Base-by-base conservation (phyloP, 176 grass and related monocot species). In the Rhynchospora pubera region DNA sequence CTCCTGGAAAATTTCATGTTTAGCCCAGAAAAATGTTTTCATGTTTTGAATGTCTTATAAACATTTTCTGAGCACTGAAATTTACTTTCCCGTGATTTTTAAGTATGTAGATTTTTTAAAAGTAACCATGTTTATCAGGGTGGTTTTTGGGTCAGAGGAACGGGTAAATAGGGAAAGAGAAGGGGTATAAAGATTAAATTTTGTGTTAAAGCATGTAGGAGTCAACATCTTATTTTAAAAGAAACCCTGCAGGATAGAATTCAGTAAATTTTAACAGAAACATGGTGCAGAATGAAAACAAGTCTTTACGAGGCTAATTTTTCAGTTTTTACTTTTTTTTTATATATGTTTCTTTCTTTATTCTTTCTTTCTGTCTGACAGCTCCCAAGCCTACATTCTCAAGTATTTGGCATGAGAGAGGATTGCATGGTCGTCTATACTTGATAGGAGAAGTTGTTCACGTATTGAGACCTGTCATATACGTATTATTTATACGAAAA, bases 381-480 rank as follows among this genome's bases (percentile, higher is more conserved):
- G 72, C 65, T 71, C 63, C 51, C 57, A 97, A 97, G 74, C 88
- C 87, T 57, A 99, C 87, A 82, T 52, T 99, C 57, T 77, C 83
- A 39, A 91, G 70, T 74, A 83, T 91, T 61, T 99, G 89, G 92
- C 91, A 89, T 68, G 77, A 90, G 85, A 95, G 87, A 88, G 91
- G 96, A 12, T 23, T 76, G 78, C 91, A 84, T 61, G 87, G 89
- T 83, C 89, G 87, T 21, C 85, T 95, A 84, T 95, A 90, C 76
- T 67, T 99, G 48, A 65, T 91, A 56, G 96, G 96, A 75, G 96
- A 99, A 85, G 87, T 84, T 14, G 85, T 93, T 78, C 92, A 84
- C 78, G 85, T 99, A 76, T 91, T 99, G 69, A 90, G 96, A 86
- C 96, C 96, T 65, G 85, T 99, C 47, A 75, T 93, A 24, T 99